phyloP scores from a whole-genome alignment of 2,329 filamentous ascomycete genomes.

The Epichloe elymi region DNA sequence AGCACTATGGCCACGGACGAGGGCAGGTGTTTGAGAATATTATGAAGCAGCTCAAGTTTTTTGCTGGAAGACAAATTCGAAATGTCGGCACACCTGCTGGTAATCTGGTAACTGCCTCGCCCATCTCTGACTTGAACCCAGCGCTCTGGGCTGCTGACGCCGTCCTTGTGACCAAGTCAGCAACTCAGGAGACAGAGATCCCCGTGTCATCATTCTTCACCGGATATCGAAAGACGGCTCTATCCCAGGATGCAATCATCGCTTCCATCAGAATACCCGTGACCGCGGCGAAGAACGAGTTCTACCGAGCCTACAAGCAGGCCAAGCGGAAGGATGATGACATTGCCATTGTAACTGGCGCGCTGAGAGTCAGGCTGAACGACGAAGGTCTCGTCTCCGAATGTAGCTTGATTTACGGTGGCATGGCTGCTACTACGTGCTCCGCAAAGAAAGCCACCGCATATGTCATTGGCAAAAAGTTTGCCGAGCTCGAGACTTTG shows the following conservation, averaged over 20 bases:
- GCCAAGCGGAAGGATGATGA: slow-evolving; percentile 96
- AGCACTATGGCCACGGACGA: slow-evolving; percentile 58
- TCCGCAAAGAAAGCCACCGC: slow-evolving; percentile 65
- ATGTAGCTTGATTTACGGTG: slow-evolving; percentile 77
- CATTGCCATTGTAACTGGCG: slow-evolving; percentile 91
- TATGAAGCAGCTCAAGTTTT: slow-evolving; percentile 91
- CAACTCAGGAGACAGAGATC: slow-evolving; percentile 63
- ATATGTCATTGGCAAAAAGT: slow-evolving; percentile 63
- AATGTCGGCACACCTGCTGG: slow-evolving; percentile 97
- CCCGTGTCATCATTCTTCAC: slow-evolving; percentile 89
- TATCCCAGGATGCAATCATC: slow-evolving; percentile 72
- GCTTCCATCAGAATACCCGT: slow-evolving; percentile 76
- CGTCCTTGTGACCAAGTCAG: slow-evolving; percentile 66
- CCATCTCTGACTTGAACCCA: slow-evolving; percentile 92
- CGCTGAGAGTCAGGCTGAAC: slow-evolving; percentile 61
- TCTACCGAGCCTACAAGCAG: slow-evolving; percentile 86
- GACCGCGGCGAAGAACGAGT: slow-evolving; percentile 62
- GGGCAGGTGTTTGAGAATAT: slow-evolving; percentile 83
- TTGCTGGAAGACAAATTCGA: slow-evolving; percentile 87
- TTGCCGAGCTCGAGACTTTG: slow-evolving; percentile 68
- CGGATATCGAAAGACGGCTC: slow-evolving; percentile 73
- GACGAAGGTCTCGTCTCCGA: slow-evolving; percentile 57
- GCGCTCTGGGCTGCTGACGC: slow-evolving; percentile 83
- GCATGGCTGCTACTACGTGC: slow-evolving; percentile 89
- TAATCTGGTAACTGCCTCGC: slow-evolving; percentile 86